phyloP scores from a whole-genome alignment of 2,329 filamentous ascomycete genomes.

The Alternaria sp. region DNA sequence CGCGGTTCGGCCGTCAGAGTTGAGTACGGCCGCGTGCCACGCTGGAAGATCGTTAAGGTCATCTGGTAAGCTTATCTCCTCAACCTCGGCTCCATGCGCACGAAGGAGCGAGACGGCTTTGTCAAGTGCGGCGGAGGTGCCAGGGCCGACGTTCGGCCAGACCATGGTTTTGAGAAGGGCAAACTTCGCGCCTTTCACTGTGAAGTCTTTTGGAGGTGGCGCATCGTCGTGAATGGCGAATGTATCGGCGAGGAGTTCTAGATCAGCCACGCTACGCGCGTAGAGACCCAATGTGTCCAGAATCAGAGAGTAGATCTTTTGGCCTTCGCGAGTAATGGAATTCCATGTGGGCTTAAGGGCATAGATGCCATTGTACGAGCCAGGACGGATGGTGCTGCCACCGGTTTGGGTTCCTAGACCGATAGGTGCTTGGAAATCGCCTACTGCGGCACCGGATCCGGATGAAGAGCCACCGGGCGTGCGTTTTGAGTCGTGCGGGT shows the following conservation, averaged over 20 bases:
- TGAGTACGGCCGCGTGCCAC: conserved; percentile 61
- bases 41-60: conserved; percentile 46
- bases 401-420: conserved; percentile 70
- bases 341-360: conserved; percentile 72
- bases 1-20: conserved; percentile 59
- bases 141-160: conserved; percentile 54
- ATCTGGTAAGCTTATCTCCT: conserved; percentile 61
- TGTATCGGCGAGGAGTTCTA: conserved; percentile 61
- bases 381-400: conserved; percentile 69
- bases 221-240: conserved; percentile 63
- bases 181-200: conserved; percentile 57
- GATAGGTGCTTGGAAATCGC: conserved; percentile 67
- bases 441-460: conserved; percentile 70
- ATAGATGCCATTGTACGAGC: conserved; percentile 69
- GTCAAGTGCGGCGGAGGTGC: conserved; percentile 44
- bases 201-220: conserved; percentile 42
- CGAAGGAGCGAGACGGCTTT: conserved; percentile 44
- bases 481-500: conserved; percentile 60
- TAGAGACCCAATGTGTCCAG: conserved; percentile 70
- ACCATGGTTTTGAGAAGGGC: conserved; percentile 59
- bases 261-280: conserved; percentile 63
- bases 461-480: conserved; percentile 73
- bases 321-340: conserved; percentile 66
- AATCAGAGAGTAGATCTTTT: conserved; percentile 64
- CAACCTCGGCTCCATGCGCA: conserved; percentile 60